phyloP scores from a whole-genome alignment of 2,329 filamentous ascomycete species.

The Aspergillus texensis region DNA sequence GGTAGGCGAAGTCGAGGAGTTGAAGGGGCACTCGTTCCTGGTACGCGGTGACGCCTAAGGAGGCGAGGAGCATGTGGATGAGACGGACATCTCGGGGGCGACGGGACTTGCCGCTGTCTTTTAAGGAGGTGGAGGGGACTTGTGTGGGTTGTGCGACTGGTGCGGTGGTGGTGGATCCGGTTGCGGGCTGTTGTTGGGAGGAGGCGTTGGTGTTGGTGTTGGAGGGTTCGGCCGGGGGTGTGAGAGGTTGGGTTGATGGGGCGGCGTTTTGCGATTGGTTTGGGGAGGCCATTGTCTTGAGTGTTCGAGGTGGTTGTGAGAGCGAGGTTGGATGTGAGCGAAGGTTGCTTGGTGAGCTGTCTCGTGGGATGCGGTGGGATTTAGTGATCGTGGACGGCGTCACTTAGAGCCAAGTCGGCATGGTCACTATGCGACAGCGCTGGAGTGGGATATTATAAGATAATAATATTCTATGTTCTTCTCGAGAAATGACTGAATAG shows the following conservation, averaged over 20 bases:
- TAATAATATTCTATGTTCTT: not conserved
- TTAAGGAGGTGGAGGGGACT: slow-evolving; percentile 47
- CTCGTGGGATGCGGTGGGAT: slow-evolving; percentile 1
- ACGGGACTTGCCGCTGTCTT: slow-evolving; percentile 50
- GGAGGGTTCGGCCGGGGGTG: slow-evolving; percentile 46
- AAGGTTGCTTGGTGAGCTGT: not conserved
- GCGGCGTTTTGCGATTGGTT: slow-evolving; percentile 33
- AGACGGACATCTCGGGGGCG: slow-evolving; percentile 54
- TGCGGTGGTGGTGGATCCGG: slow-evolving; percentile 17
- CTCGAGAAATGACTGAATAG: not conserved
- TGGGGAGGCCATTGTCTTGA: slow-evolving; percentile 38
- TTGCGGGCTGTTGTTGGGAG: slow-evolving; percentile 24
- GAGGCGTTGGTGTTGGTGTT: slow-evolving; percentile 17
- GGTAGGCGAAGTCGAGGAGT: slow-evolving; percentile 56
- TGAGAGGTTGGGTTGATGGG: slow-evolving; percentile 41
- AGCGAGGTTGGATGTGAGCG: not conserved
- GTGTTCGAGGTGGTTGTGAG: not conserved
- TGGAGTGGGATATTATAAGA: not conserved
- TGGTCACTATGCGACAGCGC: not conserved
- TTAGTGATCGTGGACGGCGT: not conserved
- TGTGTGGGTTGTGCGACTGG: slow-evolving; percentile 36
- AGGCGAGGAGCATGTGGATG: slow-evolving; percentile 54
- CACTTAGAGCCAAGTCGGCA: not conserved
- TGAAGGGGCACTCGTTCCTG: slow-evolving; percentile 57
- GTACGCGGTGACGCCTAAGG: slow-evolving; percentile 52